A percentile compares a stretch with the other conserved stretches of the same genome.
phyloP scores from a whole-genome alignment of 768 basidiomycete species.

The Lactarius evosmus region DNA sequence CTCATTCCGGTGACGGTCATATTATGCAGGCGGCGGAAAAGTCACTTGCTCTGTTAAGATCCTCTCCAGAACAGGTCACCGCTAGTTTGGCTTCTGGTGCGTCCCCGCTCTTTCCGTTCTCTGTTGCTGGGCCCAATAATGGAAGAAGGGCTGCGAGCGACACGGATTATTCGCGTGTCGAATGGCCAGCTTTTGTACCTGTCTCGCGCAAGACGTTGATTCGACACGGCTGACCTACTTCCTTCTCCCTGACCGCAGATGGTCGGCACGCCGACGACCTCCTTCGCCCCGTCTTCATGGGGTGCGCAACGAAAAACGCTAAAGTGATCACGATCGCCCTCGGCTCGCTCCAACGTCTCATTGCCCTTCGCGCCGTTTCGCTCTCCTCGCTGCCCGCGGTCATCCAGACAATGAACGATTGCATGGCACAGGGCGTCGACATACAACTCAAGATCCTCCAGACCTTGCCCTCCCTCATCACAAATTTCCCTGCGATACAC shows the following conservation, averaged over 20 bases:
- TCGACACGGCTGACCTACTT: neutral
- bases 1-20: neutral
- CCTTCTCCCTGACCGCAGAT: constrained; percentile 42
- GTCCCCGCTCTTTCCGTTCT: neutral
- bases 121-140: neutral
- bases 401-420: constrained; percentile 79
- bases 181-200: neutral
- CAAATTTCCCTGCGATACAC: constrained; percentile 80
- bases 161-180: neutral
- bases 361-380: constrained; percentile 80
- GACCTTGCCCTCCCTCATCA: constrained; percentile 86
- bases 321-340: constrained; percentile 94
- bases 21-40: constrained; percentile 74
- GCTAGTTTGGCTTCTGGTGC: constrained; percentile 69
- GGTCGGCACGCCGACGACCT: constrained; percentile 78
- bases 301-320: constrained; percentile 86
- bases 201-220: neutral
- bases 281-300: constrained; percentile 87
- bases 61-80: constrained; percentile 80
- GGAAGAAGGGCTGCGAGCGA: neutral
- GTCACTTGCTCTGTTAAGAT: constrained; percentile 71
- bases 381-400: constrained; percentile 75
- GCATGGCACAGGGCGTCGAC: constrained; percentile 92
- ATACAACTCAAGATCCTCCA: constrained; percentile 94
- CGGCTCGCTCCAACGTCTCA: constrained; percentile 86